These are phyloP conservation scores for Verticillium nubilum DNA, from an alignment of 2,329 filamentous ascomycete genomes.

Conservation along the genomic window DNA sequence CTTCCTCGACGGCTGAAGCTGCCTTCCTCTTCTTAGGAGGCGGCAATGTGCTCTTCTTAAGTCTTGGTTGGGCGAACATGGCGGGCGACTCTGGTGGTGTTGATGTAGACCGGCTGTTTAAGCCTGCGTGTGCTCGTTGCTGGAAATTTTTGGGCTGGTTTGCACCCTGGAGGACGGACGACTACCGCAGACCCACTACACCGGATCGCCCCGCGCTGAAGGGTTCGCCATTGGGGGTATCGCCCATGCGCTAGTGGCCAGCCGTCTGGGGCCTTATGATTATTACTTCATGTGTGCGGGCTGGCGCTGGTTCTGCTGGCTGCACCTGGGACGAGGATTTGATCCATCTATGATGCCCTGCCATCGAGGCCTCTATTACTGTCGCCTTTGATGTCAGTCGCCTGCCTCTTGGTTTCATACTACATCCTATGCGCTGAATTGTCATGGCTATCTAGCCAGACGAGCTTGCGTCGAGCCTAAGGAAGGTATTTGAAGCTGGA, in stretches of 20 bases:
- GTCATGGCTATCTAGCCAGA: no score
- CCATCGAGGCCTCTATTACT: no score
- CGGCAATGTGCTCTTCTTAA: conserved; percentile 54
- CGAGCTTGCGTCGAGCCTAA: no score
- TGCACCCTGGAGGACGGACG: background rate
- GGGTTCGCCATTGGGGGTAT: background rate
- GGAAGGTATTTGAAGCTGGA: no score
- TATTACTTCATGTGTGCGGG: no score
- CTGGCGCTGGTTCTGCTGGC: background rate
- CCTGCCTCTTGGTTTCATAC: no score
- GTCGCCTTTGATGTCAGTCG: no score
- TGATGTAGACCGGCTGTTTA: background rate
- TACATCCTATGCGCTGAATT: no score
- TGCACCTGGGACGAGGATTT: no score
- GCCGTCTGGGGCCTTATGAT: background rate
- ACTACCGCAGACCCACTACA: background rate
- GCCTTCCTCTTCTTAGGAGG: conserved; percentile 63
- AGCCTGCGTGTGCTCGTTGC: conserved; percentile 3
- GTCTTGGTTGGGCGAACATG: conserved; percentile 53
- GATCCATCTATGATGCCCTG: no score
- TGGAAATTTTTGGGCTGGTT: conserved; percentile 8
- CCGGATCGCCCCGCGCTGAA: background rate
- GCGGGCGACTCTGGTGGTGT: conserved; percentile 5
- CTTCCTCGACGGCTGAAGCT: conserved; percentile 62
- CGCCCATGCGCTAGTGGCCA: background rate